Conservation (phyloP, 140 eudicot species). For the Stevia rebaudiana region DNA sequence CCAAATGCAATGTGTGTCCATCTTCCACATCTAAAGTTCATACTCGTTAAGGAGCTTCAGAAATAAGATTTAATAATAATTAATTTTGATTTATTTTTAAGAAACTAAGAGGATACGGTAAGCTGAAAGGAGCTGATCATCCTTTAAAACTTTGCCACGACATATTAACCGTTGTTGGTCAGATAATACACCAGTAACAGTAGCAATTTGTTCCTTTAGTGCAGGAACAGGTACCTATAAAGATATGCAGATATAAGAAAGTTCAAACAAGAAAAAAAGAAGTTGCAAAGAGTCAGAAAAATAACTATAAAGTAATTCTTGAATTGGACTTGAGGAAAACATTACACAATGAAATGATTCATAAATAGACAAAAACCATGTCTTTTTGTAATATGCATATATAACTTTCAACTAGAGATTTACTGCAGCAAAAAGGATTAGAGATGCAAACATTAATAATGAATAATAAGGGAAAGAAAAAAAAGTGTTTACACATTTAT, state of each 20-base stretch:
- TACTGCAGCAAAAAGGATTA: background rate
- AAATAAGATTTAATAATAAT: background rate
- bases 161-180: slow-evolving; percentile 95
- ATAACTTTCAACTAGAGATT: background rate
- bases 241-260: background rate
- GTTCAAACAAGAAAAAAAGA: background rate
- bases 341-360: background rate
- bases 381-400: background rate
- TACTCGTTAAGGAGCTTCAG: slow-evolving; percentile 41
- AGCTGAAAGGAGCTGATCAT: slow-evolving; percentile 93
- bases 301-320: background rate
- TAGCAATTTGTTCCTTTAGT: slow-evolving; percentile 82
- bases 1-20: slow-evolving; percentile 94
- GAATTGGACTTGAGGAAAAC: background rate
- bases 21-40: slow-evolving; percentile 77
- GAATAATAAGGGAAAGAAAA: slow-evolving; percentile 17
- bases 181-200: slow-evolving; percentile 78
- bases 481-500: slow-evolving; percentile 60
- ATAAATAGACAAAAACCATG: background rate
- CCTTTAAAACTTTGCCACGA: slow-evolving; percentile 94
- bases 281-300: background rate
- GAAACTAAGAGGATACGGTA: slow-evolving; percentile 73
- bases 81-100: background rate
- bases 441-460: slow-evolving; percentile 1
- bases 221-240: slow-evolving; percentile 88